Base-by-base conservation (phyloP, 1,139 yeast species). In the Suhomyces terraborum region DNA sequence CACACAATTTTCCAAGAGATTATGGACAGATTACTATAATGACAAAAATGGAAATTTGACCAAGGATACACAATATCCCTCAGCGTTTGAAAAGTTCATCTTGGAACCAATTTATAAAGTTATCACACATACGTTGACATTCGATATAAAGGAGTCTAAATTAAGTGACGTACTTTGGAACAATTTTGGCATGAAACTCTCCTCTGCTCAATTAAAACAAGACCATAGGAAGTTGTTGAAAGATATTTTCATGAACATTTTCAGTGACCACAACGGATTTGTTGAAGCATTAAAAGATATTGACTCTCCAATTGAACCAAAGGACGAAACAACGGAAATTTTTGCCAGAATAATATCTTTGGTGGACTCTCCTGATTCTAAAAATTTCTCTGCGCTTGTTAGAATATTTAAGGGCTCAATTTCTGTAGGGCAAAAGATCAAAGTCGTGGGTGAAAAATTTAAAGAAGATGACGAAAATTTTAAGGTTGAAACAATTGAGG, bases 31-130 rank as follows among this genome's bases (percentile, higher is more conserved):
- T 49, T 83, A 72, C 53, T 87, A 67, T 54, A 66, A 80, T 41
- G 56, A 67, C 1, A 57, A 58, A 0, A 53, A 62, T 0, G 68
- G 74, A 21, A 72, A 66, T 42, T 82, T 88, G 51, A 61, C 75
- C 0, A 47, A 55, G 4, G 61, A 59, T 6, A 56, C 60, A 3
- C 43, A 58, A 1, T 43, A 59, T 2, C 59, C 69, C 17, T 64
- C 88, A 41, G 64, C 91, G 0, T 91, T 91, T 59, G 76, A 80
- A 10, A 74, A 77, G 44, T 85, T 89, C 50, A 71, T 93, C 8
- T 65, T 89, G 13, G 81, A 79, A 14, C 98, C 98, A 0, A 54
- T 94, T 6, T 93, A 91, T 64, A 91, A 93, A 56, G 59, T 91
- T 4, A 67, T 83, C 36, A 73, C 88, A 0, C 75, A 79, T 30